phyloP scores from a whole-genome alignment of 768 basidiomycete genomes.

The Naganishia vishniacii region DNA sequence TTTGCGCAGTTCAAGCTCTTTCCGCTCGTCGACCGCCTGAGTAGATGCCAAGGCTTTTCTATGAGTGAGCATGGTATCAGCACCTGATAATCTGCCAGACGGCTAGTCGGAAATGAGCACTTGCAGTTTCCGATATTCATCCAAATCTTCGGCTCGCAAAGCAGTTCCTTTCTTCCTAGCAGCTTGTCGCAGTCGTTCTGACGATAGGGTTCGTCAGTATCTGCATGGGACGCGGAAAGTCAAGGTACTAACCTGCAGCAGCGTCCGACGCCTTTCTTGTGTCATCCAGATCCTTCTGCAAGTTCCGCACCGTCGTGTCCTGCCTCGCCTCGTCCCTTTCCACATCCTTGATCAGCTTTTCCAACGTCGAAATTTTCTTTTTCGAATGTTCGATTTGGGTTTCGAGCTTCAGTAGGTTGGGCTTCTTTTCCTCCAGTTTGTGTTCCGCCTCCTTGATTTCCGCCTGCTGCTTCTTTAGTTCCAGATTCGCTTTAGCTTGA shows the following conservation, averaged over 20 bases:
- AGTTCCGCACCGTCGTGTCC: slow-evolving; percentile 47
- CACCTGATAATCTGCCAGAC: too few species aligned
- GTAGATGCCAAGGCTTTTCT: slow-evolving; percentile 56
- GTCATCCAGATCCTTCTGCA: slow-evolving; percentile 62
- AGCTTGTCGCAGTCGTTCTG: slow-evolving; percentile 69
- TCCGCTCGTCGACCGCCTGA: slow-evolving; percentile 78
- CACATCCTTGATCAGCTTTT: slow-evolving; percentile 61
- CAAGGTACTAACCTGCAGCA: slow-evolving; percentile 62
- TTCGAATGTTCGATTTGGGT: slow-evolving; percentile 81
- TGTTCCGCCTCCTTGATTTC: slow-evolving; percentile 87
- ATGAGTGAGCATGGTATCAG: background rate
- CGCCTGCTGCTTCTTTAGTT: slow-evolving; percentile 77
- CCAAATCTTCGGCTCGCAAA: slow-evolving; percentile 73
- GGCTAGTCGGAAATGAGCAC: slow-evolving; percentile 36
- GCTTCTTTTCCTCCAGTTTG: slow-evolving; percentile 69
- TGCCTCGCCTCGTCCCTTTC: slow-evolving; percentile 54
- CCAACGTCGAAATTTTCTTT: slow-evolving; percentile 69
- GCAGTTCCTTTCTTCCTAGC: slow-evolving; percentile 66
- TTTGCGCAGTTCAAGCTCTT: slow-evolving; percentile 69
- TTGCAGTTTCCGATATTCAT: slow-evolving; percentile 78
- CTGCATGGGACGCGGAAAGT: background rate
- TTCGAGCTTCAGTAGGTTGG: slow-evolving; percentile 74
- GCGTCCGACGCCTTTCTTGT: slow-evolving; percentile 66
- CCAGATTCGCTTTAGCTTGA: slow-evolving; percentile 69
- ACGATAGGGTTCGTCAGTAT: background rate